Percentiles rank a stretch among this genome's conserved stretches.
Evolutionary conservation across 441 rosid genomes (phyloP).

Genomic region (Hura crepitans): DNA sequence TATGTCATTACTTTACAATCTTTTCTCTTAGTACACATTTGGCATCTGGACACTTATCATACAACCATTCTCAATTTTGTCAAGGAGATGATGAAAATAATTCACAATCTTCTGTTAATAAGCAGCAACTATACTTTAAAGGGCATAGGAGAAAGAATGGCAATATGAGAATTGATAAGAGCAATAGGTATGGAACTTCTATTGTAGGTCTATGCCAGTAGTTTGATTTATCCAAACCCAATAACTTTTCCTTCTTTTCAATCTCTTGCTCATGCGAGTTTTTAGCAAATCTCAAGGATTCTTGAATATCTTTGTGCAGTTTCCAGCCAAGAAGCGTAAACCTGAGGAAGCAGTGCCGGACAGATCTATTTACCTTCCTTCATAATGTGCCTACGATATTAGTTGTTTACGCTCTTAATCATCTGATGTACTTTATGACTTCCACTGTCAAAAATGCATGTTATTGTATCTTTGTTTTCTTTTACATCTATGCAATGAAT

Average conservation of each 20-base stretch:
- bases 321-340: slow-evolving; percentile 40
- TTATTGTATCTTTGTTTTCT: neutral
- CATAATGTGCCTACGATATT: slow-evolving; percentile 14
- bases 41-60: neutral
- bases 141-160: slow-evolving; percentile 40
- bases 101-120: slow-evolving; percentile 37
- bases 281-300: slow-evolving; percentile 51
- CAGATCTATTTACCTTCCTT: slow-evolving; percentile 42
- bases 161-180: slow-evolving; percentile 34
- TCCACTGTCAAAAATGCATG: neutral
- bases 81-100: slow-evolving; percentile 59
- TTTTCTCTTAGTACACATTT: slow-evolving; percentile 10
- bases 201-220: slow-evolving; percentile 11
- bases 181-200: slow-evolving; percentile 44
- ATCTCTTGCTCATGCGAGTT: slow-evolving; percentile 25
- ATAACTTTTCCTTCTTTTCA: slow-evolving; percentile 1
- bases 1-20: neutral
- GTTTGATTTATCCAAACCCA: slow-evolving; percentile 21
- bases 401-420: slow-evolving; percentile 12
- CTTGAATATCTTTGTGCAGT: slow-evolving; percentile 51
- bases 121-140: slow-evolving; percentile 40
- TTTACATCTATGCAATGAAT: slow-evolving; percentile 6
- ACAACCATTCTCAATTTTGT: neutral
- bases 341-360: slow-evolving; percentile 35
- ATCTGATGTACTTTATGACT: slow-evolving; percentile 7